phyloP scores from a whole-genome alignment of 140 eudicot species.

The Ambrosia hybrid region DNA sequence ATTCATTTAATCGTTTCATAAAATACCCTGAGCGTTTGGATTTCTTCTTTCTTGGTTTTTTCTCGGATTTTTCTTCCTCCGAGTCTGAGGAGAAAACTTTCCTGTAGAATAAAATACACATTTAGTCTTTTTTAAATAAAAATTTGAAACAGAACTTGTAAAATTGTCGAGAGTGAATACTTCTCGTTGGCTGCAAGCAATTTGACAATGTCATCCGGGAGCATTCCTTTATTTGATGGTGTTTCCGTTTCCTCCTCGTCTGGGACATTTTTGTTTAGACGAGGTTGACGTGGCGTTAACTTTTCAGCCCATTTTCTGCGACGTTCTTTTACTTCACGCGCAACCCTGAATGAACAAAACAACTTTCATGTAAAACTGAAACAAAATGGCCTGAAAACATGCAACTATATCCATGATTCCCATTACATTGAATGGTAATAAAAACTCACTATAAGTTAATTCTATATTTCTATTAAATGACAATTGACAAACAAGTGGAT shows the following conservation, averaged over 20 bases:
- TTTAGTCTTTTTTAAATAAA: background rate
- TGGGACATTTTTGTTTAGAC: conserved; percentile 36
- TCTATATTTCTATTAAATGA: no score
- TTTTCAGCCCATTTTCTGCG: conserved; percentile 80
- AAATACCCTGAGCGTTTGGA: conserved; percentile 58
- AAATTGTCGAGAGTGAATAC: conserved; percentile 30
- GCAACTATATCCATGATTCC: no score
- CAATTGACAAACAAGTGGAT: background rate
- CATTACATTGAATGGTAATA: background rate
- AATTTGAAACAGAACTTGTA: background rate
- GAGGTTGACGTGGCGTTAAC: conserved; percentile 54
- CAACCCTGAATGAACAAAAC: conserved; percentile 44
- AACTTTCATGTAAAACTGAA: background rate
- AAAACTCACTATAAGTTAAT: no score
- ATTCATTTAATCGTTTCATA: background rate
- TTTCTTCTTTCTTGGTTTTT: conserved; percentile 66
- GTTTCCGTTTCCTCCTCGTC: conserved; percentile 42
- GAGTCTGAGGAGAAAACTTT: conserved; percentile 62
- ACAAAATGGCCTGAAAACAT: background rate
- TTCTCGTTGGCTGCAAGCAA: conserved; percentile 78
- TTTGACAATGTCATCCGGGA: conserved; percentile 82
- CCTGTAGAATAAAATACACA: conserved; percentile 40
- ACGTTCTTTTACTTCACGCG: conserved; percentile 83
- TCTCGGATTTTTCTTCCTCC: conserved; percentile 66
- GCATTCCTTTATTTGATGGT: conserved; percentile 55